Evolutionary conservation across 164 flowering plant species (phyloP).

Genomic region (Aristolochia fimbriata): DNA sequence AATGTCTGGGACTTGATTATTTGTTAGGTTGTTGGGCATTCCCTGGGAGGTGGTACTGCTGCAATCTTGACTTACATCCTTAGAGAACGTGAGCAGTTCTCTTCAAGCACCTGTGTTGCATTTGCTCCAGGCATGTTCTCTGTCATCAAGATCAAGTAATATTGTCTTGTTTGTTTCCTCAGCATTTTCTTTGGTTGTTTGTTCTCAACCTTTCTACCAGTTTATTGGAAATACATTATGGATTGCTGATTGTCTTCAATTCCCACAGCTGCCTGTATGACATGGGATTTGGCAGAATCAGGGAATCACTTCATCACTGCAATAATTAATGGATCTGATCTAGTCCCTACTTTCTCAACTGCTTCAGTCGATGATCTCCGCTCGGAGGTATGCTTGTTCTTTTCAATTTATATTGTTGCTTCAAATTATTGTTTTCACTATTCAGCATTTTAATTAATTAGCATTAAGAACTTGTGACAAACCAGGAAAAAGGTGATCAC

Average conservation of each 20-base stretch:
- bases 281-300: constrained; percentile 97
- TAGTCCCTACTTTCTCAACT: constrained; percentile 91
- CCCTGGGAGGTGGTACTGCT: constrained; percentile 98
- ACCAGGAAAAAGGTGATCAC: too few species aligned
- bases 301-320: constrained; percentile 85
- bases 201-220: too few species aligned
- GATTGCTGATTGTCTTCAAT: neutral
- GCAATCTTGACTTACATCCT: constrained; percentile 86
- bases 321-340: constrained; percentile 79
- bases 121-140: constrained; percentile 78
- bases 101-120: constrained; percentile 65
- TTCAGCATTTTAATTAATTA: too few species aligned
- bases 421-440: too few species aligned
- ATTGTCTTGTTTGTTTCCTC: neutral
- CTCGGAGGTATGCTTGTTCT: constrained; percentile 52
- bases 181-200: neutral
- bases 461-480: too few species aligned
- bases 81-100: constrained; percentile 77
- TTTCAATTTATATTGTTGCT: neutral
- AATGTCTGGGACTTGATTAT: constrained; percentile 1
- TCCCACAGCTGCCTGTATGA: constrained; percentile 95
- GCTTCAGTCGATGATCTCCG: constrained; percentile 90
- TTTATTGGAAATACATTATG: neutral
- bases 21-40: constrained; percentile 82
- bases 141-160: neutral